Evolutionary conservation across 2,329 filamentous ascomycete genomes (phyloP).

Genomic region (Teratosphaeria gauchensis): DNA sequence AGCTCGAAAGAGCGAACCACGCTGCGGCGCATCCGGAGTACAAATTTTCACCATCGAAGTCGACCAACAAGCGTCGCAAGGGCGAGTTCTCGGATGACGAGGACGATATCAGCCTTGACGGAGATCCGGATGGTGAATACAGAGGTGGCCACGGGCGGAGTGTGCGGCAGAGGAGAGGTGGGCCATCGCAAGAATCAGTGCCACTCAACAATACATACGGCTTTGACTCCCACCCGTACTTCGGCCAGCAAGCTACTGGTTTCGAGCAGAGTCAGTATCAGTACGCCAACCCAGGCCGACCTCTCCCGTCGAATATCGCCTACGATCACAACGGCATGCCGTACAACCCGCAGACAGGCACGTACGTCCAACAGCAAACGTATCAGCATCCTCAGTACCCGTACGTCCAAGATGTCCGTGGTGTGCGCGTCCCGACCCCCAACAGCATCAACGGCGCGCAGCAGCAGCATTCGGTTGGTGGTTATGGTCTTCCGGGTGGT

Average conservation of each 20-base stretch:
- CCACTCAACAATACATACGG: conserved; percentile 19
- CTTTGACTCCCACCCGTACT: conserved; percentile 25
- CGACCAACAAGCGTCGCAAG: conserved; percentile 42
- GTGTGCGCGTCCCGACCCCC: conserved; percentile 18
- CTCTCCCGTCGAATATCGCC: conserved; percentile 22
- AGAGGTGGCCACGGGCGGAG: conserved; percentile 15
- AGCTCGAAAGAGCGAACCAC: conserved; percentile 75
- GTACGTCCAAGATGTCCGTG: conserved; percentile 20
- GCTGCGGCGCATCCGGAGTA: conserved; percentile 78
- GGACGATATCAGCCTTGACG: conserved; percentile 24
- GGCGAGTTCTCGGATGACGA: conserved; percentile 25
- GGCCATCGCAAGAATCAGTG: conserved; percentile 7
- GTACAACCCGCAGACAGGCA: conserved; percentile 21
- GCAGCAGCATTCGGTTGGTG: conserved; percentile 18
- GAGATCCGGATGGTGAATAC: conserved; percentile 26
- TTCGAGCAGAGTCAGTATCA: conserved; percentile 22
- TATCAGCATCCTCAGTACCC: conserved; percentile 17
- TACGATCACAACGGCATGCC: conserved; percentile 18
- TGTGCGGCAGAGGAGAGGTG: conserved; percentile 15
- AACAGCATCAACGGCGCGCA: conserved; percentile 2
- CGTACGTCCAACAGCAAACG: conserved; percentile 14
- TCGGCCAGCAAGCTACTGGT: conserved; percentile 15
- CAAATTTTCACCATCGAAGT: conserved; percentile 84
- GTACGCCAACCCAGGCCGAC: conserved; percentile 18
- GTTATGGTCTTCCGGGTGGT: conserved; percentile 21